These are phyloP conservation scores for Parathielavia hyrcaniae DNA, from an alignment of 495 filamentous ascomycete genomes.

Conservation along the genomic window DNA sequence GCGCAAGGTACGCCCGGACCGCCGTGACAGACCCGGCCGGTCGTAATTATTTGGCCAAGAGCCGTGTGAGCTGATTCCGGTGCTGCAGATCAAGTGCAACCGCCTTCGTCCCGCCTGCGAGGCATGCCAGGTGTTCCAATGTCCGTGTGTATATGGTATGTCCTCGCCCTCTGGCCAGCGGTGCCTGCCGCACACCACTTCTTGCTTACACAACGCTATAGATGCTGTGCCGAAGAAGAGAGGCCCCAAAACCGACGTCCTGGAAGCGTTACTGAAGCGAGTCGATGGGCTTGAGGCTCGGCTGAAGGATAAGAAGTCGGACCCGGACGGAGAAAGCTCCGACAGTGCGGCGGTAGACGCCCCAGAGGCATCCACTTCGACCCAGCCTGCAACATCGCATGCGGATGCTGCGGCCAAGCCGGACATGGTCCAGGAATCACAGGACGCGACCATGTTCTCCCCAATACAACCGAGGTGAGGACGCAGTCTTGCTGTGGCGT, in stretches of 20 bases:
- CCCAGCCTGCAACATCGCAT: constrained; percentile 13
- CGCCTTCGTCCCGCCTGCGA: constrained; percentile 76
- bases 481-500: background rate
- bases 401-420: background rate
- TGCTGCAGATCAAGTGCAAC: constrained; percentile 76
- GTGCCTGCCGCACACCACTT: background rate
- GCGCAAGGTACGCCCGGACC: constrained; percentile 55
- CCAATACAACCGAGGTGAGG: constrained; percentile 14
- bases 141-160: constrained; percentile 81
- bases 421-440: constrained; percentile 9
- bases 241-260: constrained; percentile 80
- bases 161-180: background rate
- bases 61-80: constrained; percentile 12
- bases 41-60: background rate
- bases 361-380: constrained; percentile 18
- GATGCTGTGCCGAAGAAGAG: constrained; percentile 85
- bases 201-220: constrained; percentile 29
- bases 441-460: constrained; percentile 19
- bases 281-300: constrained; percentile 78
- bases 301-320: constrained; percentile 58
- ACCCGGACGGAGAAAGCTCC: constrained; percentile 38
- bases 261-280: constrained; percentile 75
- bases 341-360: constrained; percentile 26
- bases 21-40: background rate
- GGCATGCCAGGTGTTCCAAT: constrained; percentile 82